Base-by-base conservation (phyloP, 768 basidiomycete species). In the Pisolithus albus region DNA sequence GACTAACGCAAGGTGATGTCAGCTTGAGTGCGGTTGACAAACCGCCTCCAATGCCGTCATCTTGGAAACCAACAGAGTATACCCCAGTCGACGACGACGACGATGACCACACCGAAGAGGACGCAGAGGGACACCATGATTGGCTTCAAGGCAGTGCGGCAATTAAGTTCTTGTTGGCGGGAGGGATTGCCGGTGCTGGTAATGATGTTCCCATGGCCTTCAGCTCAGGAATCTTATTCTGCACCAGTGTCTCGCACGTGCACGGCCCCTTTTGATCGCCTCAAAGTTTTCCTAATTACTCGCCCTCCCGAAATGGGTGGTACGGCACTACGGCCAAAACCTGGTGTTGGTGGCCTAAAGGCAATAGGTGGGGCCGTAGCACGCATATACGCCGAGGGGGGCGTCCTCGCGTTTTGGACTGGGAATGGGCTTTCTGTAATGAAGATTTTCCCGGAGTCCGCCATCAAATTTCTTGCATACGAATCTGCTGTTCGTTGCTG, bases 371-470 rank as follows among this genome's bases (percentile, higher is more conserved):
- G 76, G 39, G 96, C 93, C 3, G 74, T 93, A 28, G 72, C 74
- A 30, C 82, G 86, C 46, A 90, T 99, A 61, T 96, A 96, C 64
- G 70, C 80, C 1, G 92, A 97, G 67, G 92, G 92, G 30, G 93
- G 93, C 7, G 70, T 96, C 15, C 75, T 84, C 47, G 89, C 86
- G 3, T 99, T 98, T 67, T 99, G 96, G 95, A 92, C 93, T n/a
- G 96, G 96, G 6, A 96, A 92, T 63, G 87, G 85, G 34, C 75
- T 99, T 49, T 97, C 94, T 45, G 88, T 97, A 24, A 79, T 83
- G 48, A 98, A 98, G 75, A 96, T 98, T 56, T 88, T 97, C 56
- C 94, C 94, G 5, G 95, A 98, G 74, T 97, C 92, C 44, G 96
- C 96, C 24, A 96, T 98, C 78, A 98, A 98, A 70, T 98, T 99